Conservation (phyloP, 2,329 filamentous ascomycete genomes). For the Polychaeton citri region DNA sequence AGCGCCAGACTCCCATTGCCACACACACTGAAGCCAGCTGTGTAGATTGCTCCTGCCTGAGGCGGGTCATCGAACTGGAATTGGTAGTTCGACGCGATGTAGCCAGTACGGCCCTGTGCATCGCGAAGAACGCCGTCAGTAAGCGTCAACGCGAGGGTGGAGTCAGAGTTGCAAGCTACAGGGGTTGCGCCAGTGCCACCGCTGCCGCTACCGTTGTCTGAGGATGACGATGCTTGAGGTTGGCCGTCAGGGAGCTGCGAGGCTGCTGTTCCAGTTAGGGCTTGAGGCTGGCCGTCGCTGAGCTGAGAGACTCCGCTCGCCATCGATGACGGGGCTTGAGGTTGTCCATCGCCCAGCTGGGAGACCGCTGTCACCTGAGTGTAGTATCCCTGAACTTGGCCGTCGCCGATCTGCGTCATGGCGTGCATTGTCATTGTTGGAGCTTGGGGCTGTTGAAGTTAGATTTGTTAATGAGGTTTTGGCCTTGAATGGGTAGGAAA, state of each 20-base stretch:
- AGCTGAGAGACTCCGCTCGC: slow-evolving; percentile 3
- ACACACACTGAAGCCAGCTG: slow-evolving; percentile 59
- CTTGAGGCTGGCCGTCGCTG: slow-evolving; percentile 5
- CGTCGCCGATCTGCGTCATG: neutral
- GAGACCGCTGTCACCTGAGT: slow-evolving; percentile 1
- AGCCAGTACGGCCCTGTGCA: slow-evolving; percentile 49
- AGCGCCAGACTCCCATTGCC: slow-evolving; percentile 52
- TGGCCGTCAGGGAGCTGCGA: slow-evolving; percentile 2
- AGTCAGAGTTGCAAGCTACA: neutral
- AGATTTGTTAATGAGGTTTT: too few species aligned
- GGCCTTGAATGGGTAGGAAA: too few species aligned
- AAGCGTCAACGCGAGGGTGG: neutral
- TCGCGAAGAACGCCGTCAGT: slow-evolving; percentile 41
- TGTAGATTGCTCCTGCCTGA: slow-evolving; percentile 57
- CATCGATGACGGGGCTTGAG: slow-evolving; percentile 3
- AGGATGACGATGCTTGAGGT: slow-evolving; percentile 1
- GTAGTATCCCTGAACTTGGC: neutral
- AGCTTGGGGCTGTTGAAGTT: neutral
- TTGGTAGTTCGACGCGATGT: slow-evolving; percentile 64
- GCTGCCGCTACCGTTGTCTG: neutral
- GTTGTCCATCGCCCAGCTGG: slow-evolving; percentile 8
- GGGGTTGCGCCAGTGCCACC: neutral
- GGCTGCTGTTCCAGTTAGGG: slow-evolving; percentile 1
- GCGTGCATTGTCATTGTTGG: neutral
- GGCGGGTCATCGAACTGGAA: slow-evolving; percentile 58